Evolutionary conservation across 2,329 filamentous ascomycete genomes (phyloP).

Genomic region (Orbilia blumenaviensis): DNA sequence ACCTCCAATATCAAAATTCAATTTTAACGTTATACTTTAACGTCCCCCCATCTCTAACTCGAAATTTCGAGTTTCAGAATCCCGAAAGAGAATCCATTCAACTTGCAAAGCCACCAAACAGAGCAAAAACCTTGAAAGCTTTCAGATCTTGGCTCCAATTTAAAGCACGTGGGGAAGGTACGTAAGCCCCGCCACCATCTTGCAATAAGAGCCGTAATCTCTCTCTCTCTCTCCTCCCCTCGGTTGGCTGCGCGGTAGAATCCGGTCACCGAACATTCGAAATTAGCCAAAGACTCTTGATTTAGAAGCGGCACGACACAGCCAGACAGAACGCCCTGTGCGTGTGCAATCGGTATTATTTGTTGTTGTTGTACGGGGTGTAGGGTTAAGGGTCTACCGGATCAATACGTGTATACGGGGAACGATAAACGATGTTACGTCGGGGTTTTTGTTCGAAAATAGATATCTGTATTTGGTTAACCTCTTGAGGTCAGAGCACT

Average conservation of each 20-base stretch:
- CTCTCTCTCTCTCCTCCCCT: background rate
- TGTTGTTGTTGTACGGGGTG: background rate
- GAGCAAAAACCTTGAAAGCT: background rate
- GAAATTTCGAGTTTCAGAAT: background rate
- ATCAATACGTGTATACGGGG: background rate
- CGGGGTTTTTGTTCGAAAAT: background rate
- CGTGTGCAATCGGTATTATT: background rate
- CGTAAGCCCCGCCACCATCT: conserved; percentile 41
- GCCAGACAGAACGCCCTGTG: conserved; percentile 18
- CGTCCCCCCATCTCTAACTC: background rate
- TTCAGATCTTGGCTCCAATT: conserved; percentile 26
- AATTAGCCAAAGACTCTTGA: conserved; percentile 31
- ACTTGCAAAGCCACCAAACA: background rate
- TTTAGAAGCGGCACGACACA: conserved; percentile 44
- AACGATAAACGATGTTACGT: conserved; percentile 37
- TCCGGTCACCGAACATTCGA: conserved; percentile 10
- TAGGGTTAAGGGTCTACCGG: background rate
- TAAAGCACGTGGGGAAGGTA: conserved; percentile 34
- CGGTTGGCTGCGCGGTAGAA: conserved; percentile 15
- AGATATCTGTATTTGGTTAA: background rate
- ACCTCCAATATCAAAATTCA: background rate
- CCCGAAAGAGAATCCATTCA: background rate
- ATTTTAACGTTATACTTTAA: conserved; percentile 8
- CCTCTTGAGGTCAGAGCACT: background rate
- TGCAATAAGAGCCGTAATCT: conserved; percentile 10